A percentile compares a stretch with the other conserved stretches of the same genome.
These are phyloP conservation scores for Penicillium freii DNA, from an alignment of 2,329 filamentous ascomycete genomes.

Conservation along the genomic window DNA sequence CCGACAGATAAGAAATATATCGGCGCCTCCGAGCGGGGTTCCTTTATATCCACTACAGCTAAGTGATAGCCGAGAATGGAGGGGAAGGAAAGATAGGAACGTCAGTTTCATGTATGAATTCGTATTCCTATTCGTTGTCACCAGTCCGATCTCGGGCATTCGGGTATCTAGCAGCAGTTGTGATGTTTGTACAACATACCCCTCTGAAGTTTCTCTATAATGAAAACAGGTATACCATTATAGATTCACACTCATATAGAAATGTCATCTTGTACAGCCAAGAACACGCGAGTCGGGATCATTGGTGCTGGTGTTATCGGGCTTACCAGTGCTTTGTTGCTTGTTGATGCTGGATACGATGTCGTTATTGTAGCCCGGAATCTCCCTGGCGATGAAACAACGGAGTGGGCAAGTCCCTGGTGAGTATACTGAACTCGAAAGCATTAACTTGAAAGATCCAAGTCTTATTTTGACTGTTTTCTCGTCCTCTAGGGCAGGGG, in stretches of 20 bases:
- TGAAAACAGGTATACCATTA: background rate
- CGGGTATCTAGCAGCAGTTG: background rate
- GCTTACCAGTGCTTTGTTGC: background rate
- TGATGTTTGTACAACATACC: fast-evolving
- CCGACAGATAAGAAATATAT: background rate
- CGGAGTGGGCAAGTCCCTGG: background rate
- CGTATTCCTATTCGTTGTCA: too few species aligned
- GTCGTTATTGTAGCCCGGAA: background rate
- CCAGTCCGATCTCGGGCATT: background rate
- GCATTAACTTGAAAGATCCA: background rate
- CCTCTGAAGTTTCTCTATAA: background rate
- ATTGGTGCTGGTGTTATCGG: background rate
- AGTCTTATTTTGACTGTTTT: background rate
- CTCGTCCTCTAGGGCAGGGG: background rate
- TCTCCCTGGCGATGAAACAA: background rate
- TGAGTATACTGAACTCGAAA: background rate
- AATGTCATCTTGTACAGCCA: background rate
- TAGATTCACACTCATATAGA: background rate
- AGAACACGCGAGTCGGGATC: background rate
- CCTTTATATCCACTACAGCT: too few species aligned
- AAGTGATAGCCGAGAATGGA: background rate
- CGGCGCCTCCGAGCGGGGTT: too few species aligned
- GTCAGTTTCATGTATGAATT: too few species aligned
- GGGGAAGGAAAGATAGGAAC: background rate
- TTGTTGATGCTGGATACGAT: background rate